Evolutionary conservation across 2,329 filamentous ascomycete genomes (phyloP).

Genomic region (Periglandula ipomoeae): DNA sequence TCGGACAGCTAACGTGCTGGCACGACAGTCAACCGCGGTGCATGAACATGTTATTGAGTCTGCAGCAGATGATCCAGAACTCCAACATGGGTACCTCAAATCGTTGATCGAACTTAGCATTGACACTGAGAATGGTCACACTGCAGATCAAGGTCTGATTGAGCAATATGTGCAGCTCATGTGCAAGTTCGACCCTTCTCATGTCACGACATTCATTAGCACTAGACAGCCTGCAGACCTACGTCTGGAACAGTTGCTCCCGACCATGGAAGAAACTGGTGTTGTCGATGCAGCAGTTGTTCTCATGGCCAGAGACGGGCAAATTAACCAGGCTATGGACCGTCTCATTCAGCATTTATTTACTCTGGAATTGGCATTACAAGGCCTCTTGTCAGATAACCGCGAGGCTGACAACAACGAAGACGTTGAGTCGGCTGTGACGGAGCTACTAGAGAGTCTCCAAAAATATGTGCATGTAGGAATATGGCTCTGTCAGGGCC

Average conservation of each 20-base stretch:
- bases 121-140: slow-evolving; percentile 23
- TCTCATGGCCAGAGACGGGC: slow-evolving; percentile 80
- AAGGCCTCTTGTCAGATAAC: slow-evolving; percentile 59
- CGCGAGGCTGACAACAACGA: slow-evolving; percentile 42
- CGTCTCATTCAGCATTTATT: slow-evolving; percentile 73
- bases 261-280: slow-evolving; percentile 79
- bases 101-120: slow-evolving; percentile 60
- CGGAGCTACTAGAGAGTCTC: slow-evolving; percentile 66
- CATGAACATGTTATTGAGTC: slow-evolving; percentile 58
- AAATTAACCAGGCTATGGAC: slow-evolving; percentile 73
- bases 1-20: slow-evolving; percentile 56
- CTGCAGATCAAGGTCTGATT: slow-evolving; percentile 49
- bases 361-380: slow-evolving; percentile 69
- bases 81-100: slow-evolving; percentile 69
- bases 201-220: slow-evolving; percentile 80
- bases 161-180: slow-evolving; percentile 86
- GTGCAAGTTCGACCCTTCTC: slow-evolving; percentile 73
- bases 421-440: slow-evolving; percentile 52
- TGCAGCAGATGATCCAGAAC: slow-evolving; percentile 48
- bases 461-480: slow-evolving; percentile 89
- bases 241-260: slow-evolving; percentile 69
- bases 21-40: slow-evolving; percentile 50
- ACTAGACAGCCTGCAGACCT: slow-evolving; percentile 68
- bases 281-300: slow-evolving; percentile 90
- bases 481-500: slow-evolving; percentile 88